These are phyloP conservation scores for Prinsepia uniflora DNA, from an alignment of 306 rosid genomes.

Conservation along the genomic window DNA sequence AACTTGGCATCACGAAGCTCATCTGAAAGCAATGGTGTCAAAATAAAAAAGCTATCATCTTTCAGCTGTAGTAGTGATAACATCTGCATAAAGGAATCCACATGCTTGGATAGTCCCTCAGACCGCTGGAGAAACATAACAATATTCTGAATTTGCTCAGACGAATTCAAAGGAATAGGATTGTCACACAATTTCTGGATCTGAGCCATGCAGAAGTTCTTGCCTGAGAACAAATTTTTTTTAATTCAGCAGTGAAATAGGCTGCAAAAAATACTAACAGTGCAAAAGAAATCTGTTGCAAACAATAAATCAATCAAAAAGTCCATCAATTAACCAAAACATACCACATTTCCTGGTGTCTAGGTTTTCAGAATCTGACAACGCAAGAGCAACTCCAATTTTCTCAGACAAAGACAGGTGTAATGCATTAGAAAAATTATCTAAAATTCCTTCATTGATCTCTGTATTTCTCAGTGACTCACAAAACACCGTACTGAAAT, in stretches of 20 bases:
- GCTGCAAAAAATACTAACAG: slow-evolving; percentile 4
- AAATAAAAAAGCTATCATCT: slow-evolving; percentile 53
- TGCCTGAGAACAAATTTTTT: slow-evolving; percentile 46
- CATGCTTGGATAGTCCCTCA: slow-evolving; percentile 76
- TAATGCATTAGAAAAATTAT: slow-evolving; percentile 51
- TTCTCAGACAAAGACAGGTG: slow-evolving; percentile 66
- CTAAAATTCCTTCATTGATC: slow-evolving; percentile 58
- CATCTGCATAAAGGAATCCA: slow-evolving; percentile 97
- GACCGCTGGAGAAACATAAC: slow-evolving; percentile 77
- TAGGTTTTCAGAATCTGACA: slow-evolving; percentile 79
- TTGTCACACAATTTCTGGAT: slow-evolving; percentile 69
- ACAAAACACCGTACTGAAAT: slow-evolving; percentile 75
- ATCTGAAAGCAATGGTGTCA: slow-evolving; percentile 75
- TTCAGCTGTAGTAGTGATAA: slow-evolving; percentile 67
- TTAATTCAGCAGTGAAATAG: slow-evolving; percentile 6
- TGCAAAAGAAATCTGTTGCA: background rate
- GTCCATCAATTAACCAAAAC: slow-evolving; percentile 15
- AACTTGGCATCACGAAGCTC: slow-evolving; percentile 64
- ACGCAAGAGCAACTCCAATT: slow-evolving; percentile 75
- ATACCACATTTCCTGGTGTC: slow-evolving; percentile 71
- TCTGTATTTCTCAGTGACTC: slow-evolving; percentile 65
- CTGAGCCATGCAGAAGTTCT: slow-evolving; percentile 77
- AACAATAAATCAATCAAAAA: background rate
- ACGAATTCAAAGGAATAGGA: slow-evolving; percentile 49
- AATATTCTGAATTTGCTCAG: slow-evolving; percentile 66